These are phyloP conservation scores for Annulohypoxylon moriforme DNA, from an alignment of 495 filamentous ascomycete genomes.

Conservation along the genomic window DNA sequence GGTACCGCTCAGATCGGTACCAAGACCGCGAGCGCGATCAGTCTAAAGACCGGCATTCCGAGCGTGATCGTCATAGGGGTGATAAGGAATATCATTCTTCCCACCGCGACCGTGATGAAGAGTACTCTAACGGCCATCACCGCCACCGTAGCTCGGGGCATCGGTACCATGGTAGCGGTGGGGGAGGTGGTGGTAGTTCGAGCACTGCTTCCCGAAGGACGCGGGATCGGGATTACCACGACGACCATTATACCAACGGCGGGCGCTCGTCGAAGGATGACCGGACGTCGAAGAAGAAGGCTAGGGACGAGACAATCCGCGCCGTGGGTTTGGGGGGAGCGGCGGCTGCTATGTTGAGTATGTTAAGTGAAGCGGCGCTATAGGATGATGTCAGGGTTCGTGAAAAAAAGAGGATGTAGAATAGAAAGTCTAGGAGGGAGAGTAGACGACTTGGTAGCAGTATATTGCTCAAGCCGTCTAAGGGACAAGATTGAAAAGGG, in stretches of 20 bases:
- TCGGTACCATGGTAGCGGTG: slow-evolving; percentile 27
- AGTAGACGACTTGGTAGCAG: too few relatives aligned
- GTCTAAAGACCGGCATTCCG: slow-evolving; percentile 32
- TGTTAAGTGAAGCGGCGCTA: slow-evolving; percentile 61
- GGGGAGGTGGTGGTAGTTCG: slow-evolving; percentile 14
- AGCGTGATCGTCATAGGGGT: slow-evolving; percentile 10
- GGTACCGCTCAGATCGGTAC: slow-evolving; percentile 39
- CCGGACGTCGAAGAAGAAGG: slow-evolving; percentile 49
- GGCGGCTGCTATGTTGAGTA: slow-evolving; percentile 62
- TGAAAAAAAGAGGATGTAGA: not conserved
- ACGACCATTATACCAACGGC: slow-evolving; percentile 34
- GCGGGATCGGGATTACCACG: slow-evolving; percentile 37
- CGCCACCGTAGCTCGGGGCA: slow-evolving; percentile 35
- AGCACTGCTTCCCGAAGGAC: slow-evolving; percentile 20
- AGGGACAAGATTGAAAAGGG: not conserved
- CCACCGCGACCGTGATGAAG: slow-evolving; percentile 26
- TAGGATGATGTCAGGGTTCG: slow-evolving; percentile 7
- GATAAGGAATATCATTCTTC: slow-evolving; percentile 34
- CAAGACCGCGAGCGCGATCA: slow-evolving; percentile 43
- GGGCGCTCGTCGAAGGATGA: slow-evolving; percentile 33
- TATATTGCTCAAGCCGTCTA: not conserved
- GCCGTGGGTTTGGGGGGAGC: slow-evolving; percentile 64
- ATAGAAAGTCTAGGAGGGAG: too few relatives aligned
- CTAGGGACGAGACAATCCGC: slow-evolving; percentile 53
- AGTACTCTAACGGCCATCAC: too few relatives aligned